phyloP scores from a whole-genome alignment of 768 basidiomycete species.

The Cyclocybe aegerita region DNA sequence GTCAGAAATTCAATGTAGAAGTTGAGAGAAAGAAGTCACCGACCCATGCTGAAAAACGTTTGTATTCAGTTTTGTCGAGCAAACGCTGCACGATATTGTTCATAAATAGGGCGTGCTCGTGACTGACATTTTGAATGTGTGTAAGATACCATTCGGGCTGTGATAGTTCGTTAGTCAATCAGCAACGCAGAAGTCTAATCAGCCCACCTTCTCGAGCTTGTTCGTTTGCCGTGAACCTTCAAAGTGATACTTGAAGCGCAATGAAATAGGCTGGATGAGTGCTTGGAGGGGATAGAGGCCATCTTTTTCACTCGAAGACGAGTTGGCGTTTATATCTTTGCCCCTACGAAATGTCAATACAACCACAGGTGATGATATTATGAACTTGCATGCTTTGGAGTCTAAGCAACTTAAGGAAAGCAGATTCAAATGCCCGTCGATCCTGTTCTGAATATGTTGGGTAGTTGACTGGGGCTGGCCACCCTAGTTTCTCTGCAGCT shows the following conservation, averaged over 20 bases:
- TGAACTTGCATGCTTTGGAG: slow-evolving; percentile 77
- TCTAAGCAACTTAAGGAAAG: slow-evolving; percentile 73
- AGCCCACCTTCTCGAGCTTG: slow-evolving; percentile 80
- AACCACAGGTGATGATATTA: background rate
- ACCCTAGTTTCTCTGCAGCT: slow-evolving; percentile 74
- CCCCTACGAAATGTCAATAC: slow-evolving; percentile 38
- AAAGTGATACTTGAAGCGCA: slow-evolving; percentile 95
- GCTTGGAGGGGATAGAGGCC: slow-evolving; percentile 84
- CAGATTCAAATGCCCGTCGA: slow-evolving; percentile 66
- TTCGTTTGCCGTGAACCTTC: slow-evolving; percentile 87
- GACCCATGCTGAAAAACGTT: slow-evolving; percentile 75
- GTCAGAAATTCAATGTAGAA: slow-evolving; percentile 3
- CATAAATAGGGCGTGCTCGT: slow-evolving; percentile 85
- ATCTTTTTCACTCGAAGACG: slow-evolving; percentile 35
- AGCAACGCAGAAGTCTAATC: background rate
- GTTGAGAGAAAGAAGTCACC: slow-evolving; percentile 15
- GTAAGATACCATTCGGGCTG: slow-evolving; percentile 99
- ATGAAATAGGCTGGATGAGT: slow-evolving; percentile 76
- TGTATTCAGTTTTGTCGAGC: slow-evolving; percentile 61
- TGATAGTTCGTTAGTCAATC: background rate
- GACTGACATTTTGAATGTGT: slow-evolving; percentile 82
- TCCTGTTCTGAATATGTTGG: slow-evolving; percentile 44
- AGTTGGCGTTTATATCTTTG: slow-evolving; percentile 36
- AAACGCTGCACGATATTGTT: slow-evolving; percentile 71
- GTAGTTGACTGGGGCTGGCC: slow-evolving; percentile 81